Base-by-base conservation (phyloP, 257 asterid genomes). In the Capsicum baccatum region DNA sequence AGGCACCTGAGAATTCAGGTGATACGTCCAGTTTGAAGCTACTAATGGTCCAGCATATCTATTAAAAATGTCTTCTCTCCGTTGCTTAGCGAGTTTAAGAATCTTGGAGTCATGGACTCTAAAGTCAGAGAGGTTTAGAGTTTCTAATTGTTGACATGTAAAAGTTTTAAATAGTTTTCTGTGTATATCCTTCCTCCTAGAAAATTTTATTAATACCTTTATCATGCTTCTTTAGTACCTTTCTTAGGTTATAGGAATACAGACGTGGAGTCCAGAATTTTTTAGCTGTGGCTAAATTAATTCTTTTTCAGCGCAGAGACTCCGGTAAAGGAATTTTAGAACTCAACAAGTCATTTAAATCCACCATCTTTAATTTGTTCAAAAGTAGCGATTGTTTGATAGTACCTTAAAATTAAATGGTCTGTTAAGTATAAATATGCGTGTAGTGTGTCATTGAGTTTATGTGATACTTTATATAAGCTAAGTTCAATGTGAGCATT, bases 161-260 rank as follows among this genome's bases (percentile, higher is more conserved):
- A 21, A 48, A 50, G 39, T 21, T 21, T 74, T 21, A 50, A 74
- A 74, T 19, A 74, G 81, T 19, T 8, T 74, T 74, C 50, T 50
- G 59, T 73, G 80, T 73, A 19, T 73, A 19, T 73, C 59, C n/a
- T 73, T 73, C 58, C 59, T 47, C 57, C 80, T 73, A n/a, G 55
- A 8, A 42, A 15, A 69, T 69, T 69, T 21, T 50, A 44, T 50
- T 19, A 13, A 21, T 60, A 21, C 62, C 12, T 74, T 12, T 50
- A 19, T 74, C 44, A 50, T 74, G 60, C 60, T 33, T 74, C 62
- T 21, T 74, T 74, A 19, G 60, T 50, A 48, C 44, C 80, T 8
- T 74, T 6, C n/a, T 71, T 70, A 47, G 39, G 54, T 71, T 71
- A 47, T 71, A 47, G 55, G 56, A 42, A 70, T 9, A 14, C 56